These are phyloP conservation scores for Paracamarosporium sp. DNA, from an alignment of 2,329 filamentous ascomycete species.

Conservation along the genomic window DNA sequence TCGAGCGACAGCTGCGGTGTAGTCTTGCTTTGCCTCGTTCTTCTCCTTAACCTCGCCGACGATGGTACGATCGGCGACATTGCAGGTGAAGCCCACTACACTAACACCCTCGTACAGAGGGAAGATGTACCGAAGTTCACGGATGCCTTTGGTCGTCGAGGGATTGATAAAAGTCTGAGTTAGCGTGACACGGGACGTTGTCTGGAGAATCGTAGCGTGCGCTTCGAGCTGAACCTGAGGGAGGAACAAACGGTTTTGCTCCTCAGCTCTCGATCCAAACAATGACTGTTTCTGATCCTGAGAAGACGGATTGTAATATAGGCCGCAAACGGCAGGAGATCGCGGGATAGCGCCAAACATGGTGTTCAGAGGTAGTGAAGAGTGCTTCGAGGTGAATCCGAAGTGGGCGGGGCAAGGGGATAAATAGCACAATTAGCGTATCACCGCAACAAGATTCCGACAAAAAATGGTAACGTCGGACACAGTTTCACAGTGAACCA, in stretches of 20 bases:
- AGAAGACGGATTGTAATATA: conserved; percentile 33
- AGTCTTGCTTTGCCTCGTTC: conserved; percentile 65
- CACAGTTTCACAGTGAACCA: neutral
- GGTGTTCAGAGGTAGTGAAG: neutral
- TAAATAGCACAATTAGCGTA: neutral
- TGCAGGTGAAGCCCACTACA: conserved; percentile 72
- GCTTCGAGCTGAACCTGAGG: conserved; percentile 65
- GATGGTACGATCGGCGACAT: conserved; percentile 65
- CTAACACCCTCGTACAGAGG: conserved; percentile 76
- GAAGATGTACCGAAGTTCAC: conserved; percentile 70
- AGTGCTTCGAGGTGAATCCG: neutral
- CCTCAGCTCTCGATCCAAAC: neutral
- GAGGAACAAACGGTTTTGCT: conserved; percentile 50
- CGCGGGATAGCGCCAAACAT: conserved; percentile 1
- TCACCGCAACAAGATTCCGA: neutral
- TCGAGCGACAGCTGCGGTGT: conserved; percentile 62
- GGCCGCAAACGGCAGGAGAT: conserved; percentile 22
- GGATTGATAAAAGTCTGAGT: conserved; percentile 70
- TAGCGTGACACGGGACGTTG: conserved; percentile 58
- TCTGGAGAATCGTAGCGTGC: conserved; percentile 67
- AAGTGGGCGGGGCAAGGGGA: neutral
- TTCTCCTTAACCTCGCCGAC: conserved; percentile 72
- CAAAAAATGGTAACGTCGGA: neutral
- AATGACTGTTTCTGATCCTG: neutral
- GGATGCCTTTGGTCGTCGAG: conserved; percentile 50